Percentiles rank a stretch among this genome's conserved stretches.
These are phyloP conservation scores for Kwoniella sp. DNA, from an alignment of 768 basidiomycete species.

Conservation along the genomic window DNA sequence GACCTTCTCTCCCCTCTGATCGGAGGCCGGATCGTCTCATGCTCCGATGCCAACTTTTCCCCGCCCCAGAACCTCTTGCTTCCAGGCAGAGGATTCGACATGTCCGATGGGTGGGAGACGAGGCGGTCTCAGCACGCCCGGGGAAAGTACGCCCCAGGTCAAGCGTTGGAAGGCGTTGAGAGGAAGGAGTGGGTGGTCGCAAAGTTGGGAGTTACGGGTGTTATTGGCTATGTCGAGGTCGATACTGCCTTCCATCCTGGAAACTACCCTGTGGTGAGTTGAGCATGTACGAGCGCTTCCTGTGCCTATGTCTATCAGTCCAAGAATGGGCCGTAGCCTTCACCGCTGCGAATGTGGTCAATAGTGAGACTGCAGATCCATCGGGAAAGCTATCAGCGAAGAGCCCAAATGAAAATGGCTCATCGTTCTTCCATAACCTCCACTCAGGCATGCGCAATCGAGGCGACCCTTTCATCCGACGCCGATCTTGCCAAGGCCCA, in stretches of 20 bases:
- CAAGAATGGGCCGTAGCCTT: neutral
- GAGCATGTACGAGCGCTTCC: too few species aligned
- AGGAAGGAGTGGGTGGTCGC: constrained; percentile 85
- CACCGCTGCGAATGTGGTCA: neutral
- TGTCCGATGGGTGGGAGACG: constrained; percentile 99
- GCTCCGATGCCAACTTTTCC: constrained; percentile 94
- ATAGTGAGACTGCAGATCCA: too few species aligned
- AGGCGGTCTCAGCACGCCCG: constrained; percentile 71
- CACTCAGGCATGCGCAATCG: constrained; percentile 34
- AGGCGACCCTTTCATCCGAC: constrained; percentile 29
- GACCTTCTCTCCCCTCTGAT: constrained; percentile 90
- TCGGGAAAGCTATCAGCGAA: too few species aligned
- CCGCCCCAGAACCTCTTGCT: constrained; percentile 86
- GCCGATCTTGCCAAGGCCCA: constrained; percentile 58
- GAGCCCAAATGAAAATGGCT: too few species aligned
- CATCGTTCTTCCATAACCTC: too few species aligned
- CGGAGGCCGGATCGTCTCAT: constrained; percentile 79
- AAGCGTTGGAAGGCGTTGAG: constrained; percentile 36
- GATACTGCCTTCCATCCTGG: constrained; percentile 96
- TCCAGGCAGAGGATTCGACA: constrained; percentile 82
- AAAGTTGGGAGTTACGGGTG: constrained; percentile 72
- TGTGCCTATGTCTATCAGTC: too few species aligned
- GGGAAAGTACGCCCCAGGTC: constrained; percentile 62
- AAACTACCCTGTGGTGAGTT: constrained; percentile 72
- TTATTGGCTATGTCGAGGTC: constrained; percentile 75